Percentiles rank a stretch among this genome's conserved stretches.
These are phyloP conservation scores for Metschnikowia santaceciliae DNA, from an alignment of 805 yeast species.

Conservation along the genomic window DNA sequence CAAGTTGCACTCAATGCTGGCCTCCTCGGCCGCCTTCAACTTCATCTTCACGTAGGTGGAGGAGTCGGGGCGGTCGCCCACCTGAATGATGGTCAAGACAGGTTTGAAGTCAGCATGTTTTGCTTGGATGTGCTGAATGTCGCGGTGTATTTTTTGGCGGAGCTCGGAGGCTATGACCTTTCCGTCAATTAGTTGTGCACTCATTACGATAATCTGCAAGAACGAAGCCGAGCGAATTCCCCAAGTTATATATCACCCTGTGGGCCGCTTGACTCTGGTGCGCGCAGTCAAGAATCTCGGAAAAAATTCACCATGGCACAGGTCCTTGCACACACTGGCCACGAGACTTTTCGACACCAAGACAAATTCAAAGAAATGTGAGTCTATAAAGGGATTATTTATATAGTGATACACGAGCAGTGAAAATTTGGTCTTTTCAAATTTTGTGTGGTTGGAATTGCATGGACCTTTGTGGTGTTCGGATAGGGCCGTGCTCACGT, in stretches of 20 bases:
- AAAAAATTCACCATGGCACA: neutral
- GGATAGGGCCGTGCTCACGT: conserved; percentile 1
- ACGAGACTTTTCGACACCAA: neutral
- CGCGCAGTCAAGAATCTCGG: conserved; percentile 3
- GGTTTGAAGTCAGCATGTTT: conserved; percentile 58
- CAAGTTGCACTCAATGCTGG: conserved; percentile 59
- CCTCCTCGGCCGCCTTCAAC: conserved; percentile 69
- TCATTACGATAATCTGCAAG: conserved; percentile 18
- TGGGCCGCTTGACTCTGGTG: conserved; percentile 5
- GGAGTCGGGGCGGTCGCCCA: conserved; percentile 75
- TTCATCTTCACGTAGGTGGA: conserved; percentile 81
- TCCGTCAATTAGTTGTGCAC: conserved; percentile 41
- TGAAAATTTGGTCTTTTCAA: neutral
- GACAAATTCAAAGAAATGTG: no score
- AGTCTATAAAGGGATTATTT: no score
- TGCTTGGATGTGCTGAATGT: conserved; percentile 39
- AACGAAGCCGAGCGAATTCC: neutral
- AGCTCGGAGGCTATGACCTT: conserved; percentile 41
- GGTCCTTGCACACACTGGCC: neutral
- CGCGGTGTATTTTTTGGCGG: conserved; percentile 35
- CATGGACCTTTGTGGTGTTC: neutral
- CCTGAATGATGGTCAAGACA: conserved; percentile 65
- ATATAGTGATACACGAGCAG: neutral
- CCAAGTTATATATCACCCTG: neutral
- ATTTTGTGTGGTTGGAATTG: no score